Conservation (phyloP, 495 filamentous ascomycete genomes). For the Thozetella sp. region DNA sequence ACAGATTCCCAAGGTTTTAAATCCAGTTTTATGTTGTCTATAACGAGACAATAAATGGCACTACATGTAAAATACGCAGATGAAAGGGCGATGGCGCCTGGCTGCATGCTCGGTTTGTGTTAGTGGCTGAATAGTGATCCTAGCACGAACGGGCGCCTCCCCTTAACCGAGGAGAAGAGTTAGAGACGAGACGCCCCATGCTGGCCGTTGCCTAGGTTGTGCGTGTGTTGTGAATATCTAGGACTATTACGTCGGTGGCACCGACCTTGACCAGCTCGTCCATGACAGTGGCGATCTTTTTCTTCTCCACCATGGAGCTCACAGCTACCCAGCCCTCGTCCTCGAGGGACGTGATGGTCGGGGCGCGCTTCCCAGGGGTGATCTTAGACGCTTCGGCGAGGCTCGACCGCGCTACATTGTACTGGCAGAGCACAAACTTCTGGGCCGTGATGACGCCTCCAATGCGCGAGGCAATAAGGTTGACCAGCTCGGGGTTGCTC, state of each 20-base stretch:
- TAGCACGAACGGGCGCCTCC: too few species aligned
- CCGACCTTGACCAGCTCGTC: slow-evolving; percentile 80
- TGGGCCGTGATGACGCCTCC: slow-evolving; percentile 95
- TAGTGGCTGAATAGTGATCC: too few species aligned
- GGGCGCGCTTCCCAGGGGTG: slow-evolving; percentile 93
- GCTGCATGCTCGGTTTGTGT: too few species aligned
- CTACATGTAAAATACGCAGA: too few species aligned
- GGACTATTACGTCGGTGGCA: slow-evolving; percentile 84
- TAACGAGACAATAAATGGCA: too few species aligned
- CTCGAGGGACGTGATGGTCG: slow-evolving; percentile 85
- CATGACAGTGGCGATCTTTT: slow-evolving; percentile 86
- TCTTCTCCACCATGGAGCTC: slow-evolving; percentile 92
- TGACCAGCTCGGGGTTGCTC: slow-evolving; percentile 75
- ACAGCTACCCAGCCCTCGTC: slow-evolving; percentile 92
- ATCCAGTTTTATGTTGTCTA: too few species aligned
- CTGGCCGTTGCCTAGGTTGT: slow-evolving; percentile 16
- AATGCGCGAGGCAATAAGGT: slow-evolving; percentile 81
- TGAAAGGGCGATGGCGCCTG: too few species aligned
- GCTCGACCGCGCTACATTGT: slow-evolving; percentile 77
- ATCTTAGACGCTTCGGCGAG: slow-evolving; percentile 71
- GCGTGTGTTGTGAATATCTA: slow-evolving; percentile 86
- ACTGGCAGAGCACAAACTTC: slow-evolving; percentile 92
- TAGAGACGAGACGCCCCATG: too few species aligned
- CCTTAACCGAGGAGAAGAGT: too few species aligned
- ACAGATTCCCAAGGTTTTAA: too few species aligned